These are phyloP conservation scores for Lactarius tabidus DNA, from an alignment of 768 basidiomycete genomes.

Conservation along the genomic window DNA sequence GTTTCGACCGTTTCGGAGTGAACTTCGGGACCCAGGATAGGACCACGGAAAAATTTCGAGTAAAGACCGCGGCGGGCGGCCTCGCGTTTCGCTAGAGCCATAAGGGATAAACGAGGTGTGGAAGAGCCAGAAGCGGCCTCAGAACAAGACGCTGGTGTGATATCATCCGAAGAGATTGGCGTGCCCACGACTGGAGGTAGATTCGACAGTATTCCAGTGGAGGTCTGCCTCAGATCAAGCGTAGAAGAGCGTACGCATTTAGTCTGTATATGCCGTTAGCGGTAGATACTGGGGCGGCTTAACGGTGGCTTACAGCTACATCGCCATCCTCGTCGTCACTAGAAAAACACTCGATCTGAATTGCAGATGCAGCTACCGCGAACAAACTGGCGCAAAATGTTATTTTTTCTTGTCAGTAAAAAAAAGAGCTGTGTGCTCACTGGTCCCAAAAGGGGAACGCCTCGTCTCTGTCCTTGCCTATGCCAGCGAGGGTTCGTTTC, in stretches of 20 bases:
- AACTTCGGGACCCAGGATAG: conserved; percentile 52
- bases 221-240: conserved; percentile 50
- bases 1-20: conserved; percentile 17
- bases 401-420: neutral
- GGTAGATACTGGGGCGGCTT: neutral
- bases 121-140: conserved; percentile 26
- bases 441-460: conserved; percentile 99
- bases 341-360: conserved; percentile 59
- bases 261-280: conserved; percentile 23
- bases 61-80: conserved; percentile 75
- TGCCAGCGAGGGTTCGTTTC: conserved; percentile 79
- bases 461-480: conserved; percentile 92
- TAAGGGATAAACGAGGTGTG: conserved; percentile 43
- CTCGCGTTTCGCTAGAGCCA: conserved; percentile 69
- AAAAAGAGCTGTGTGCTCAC: conserved; percentile 45
- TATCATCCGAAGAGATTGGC: conserved; percentile 39
- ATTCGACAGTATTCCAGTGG: conserved; percentile 74
- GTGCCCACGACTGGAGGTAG: conserved; percentile 53
- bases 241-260: conserved; percentile 19
- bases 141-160: conserved; percentile 40
- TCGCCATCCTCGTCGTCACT: conserved; percentile 43
- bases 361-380: conserved; percentile 75
- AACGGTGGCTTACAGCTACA: conserved; percentile 13
- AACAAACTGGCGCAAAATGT: conserved; percentile 54
- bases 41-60: conserved; percentile 76